Base-by-base conservation (phyloP, 2,329 filamentous ascomycete genomes). In the Alternaria angustiovoidea region DNA sequence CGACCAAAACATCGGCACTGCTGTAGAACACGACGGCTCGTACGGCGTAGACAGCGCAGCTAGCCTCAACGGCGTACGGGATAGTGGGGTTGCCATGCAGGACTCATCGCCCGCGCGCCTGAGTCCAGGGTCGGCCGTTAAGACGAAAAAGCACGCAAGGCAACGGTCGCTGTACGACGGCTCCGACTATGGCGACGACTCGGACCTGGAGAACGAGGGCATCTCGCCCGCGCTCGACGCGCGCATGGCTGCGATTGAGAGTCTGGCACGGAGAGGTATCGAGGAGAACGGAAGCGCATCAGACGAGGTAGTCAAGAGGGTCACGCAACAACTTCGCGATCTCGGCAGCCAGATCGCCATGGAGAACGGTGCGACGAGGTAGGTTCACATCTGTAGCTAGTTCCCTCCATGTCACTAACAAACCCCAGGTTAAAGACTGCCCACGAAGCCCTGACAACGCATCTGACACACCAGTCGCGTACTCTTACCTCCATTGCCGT, bases 381-480 rank as follows among this genome's bases (percentile, higher is more conserved):
- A 76, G 73, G 81, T 72, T 16, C 8, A 2, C 1, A 22, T 18
- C 20, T 16, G 20, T 12, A 24, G n/a, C 0, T n/a, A 24, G 12
- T 12, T 36, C n/a, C 14, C 44, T 24, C 38, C 6, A 51, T 43
- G 28, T 26, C 5, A 48, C 68, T 75, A 51, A 75, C 63, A 56
- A 30, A 7, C 5, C 38, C 36, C 69, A 93, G 90, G 72, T 81
- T 93, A 64, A 91, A 91, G 74, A 93, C 90, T 43, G 89, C 91
- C 34, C 90, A 93, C 76, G 87, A 89, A 28, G 90, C 91, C 14
- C 81, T 93, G 49, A 89, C 91, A 47, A 90, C 90, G 20, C 90
- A 95, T 72, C 82, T 94, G 44, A 84, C 85, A 14, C 89, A 93
- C 76, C 91, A 94, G 79, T 89, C 90, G 51, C 89, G 91, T 54